These are phyloP conservation scores for Claviceps purpurea DNA, from an alignment of 2,329 filamentous ascomycete genomes.

Conservation along the genomic window DNA sequence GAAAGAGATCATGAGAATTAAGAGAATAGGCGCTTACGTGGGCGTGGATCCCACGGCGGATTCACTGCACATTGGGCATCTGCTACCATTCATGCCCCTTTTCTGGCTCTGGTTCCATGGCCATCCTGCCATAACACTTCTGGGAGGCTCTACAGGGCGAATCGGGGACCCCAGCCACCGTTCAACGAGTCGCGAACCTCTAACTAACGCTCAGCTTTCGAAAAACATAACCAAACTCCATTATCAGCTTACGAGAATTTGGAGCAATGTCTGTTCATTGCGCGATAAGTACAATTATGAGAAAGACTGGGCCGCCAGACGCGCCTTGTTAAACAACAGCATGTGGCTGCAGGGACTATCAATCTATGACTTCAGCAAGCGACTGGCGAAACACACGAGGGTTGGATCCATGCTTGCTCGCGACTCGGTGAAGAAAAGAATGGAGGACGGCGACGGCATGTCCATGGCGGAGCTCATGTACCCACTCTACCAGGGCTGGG, in stretches of 20 bases:
- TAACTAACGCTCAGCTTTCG: conserved; percentile 37
- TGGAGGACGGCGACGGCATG: conserved; percentile 82
- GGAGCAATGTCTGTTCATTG: conserved; percentile 56
- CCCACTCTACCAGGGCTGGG: conserved; percentile 87
- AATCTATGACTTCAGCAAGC: conserved; percentile 61
- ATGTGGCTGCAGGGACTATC: conserved; percentile 64
- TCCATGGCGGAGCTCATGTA: conserved; percentile 90
- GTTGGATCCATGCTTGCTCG: conserved; percentile 78
- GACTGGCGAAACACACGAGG: conserved; percentile 60
- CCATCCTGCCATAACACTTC: conserved; percentile 50
- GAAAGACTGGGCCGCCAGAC: conserved; percentile 50
- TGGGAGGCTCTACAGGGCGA: conserved; percentile 63
- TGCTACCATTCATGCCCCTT: conserved; percentile 69
- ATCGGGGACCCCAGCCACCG: conserved; percentile 70
- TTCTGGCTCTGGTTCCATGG: conserved; percentile 77
- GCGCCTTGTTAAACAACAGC: conserved; percentile 66
- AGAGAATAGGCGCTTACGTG: conserved; percentile 61
- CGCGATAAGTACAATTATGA: conserved; percentile 52
- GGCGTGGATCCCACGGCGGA: conserved; percentile 72
- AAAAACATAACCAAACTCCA: conserved; percentile 57
- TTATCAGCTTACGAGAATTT: conserved; percentile 58
- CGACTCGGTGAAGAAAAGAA: conserved; percentile 79
- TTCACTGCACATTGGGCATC: conserved; percentile 68
- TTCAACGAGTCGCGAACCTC: conserved; percentile 43
- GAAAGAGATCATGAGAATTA: conserved; percentile 48